Conservation (phyloP, 306 rosid species). For the Corylus avellana region DNA sequence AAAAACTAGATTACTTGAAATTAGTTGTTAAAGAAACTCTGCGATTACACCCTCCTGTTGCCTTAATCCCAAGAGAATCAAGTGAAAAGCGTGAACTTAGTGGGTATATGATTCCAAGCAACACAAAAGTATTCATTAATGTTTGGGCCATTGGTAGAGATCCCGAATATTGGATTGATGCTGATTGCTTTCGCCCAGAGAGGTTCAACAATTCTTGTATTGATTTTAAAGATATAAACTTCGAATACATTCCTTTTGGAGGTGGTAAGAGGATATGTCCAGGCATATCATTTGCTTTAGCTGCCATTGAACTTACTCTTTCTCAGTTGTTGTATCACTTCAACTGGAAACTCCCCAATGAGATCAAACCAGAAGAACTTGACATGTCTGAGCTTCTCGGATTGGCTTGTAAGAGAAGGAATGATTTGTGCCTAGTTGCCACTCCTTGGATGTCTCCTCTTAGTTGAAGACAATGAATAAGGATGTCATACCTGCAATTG, state of each 20-base stretch:
- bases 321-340: slow-evolving; percentile 10
- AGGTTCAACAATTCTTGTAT: background rate
- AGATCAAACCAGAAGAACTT: background rate
- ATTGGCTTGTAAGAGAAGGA: background rate
- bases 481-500: too few species aligned
- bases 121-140: slow-evolving; percentile 29
- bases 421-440: background rate
- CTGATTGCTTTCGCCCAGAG: slow-evolving; percentile 26
- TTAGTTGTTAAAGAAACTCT: slow-evolving; percentile 36
- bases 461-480: too few species aligned
- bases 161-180: slow-evolving; percentile 27
- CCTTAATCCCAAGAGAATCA: slow-evolving; percentile 32
- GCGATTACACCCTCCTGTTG: slow-evolving; percentile 34
- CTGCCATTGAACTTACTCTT: background rate
- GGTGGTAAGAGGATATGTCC: slow-evolving; percentile 31
- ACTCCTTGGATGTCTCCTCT: too few species aligned
- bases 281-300: background rate
- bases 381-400: slow-evolving; percentile 14
- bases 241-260: slow-evolving; percentile 21
- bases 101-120: slow-evolving; percentile 33
- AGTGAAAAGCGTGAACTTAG: slow-evolving; percentile 26
- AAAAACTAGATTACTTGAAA: slow-evolving; percentile 36
- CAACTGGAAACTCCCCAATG: slow-evolving; percentile 16
- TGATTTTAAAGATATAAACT: background rate
- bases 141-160: slow-evolving; percentile 49